Conservation (phyloP, 2,329 filamentous ascomycete species). For the Periconia sp. region DNA sequence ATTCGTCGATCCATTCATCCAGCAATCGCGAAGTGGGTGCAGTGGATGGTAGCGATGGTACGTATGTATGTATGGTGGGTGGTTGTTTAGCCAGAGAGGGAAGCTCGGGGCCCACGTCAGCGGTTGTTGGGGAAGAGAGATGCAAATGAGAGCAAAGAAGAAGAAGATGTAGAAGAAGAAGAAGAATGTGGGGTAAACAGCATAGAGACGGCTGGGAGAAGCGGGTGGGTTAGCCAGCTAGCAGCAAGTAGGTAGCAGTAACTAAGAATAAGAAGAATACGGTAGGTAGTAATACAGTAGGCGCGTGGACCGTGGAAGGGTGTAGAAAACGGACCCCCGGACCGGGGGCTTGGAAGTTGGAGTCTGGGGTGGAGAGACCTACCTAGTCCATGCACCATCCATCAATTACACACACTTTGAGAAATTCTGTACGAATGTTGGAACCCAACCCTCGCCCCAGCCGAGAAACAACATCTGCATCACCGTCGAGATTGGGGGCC, state of each 20-base stretch:
- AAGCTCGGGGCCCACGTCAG: not conserved
- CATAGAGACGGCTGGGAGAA: not conserved
- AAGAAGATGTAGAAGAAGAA: too few species aligned
- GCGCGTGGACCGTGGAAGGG: not conserved
- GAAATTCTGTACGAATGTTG: too few species aligned
- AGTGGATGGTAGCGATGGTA: too few species aligned
- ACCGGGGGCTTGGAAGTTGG: not conserved
- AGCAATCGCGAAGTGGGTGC: too few species aligned
- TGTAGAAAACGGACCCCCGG: not conserved
- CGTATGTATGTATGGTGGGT: conserved; percentile 3
- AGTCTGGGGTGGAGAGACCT: conserved; percentile 1
- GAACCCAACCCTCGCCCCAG: too few species aligned
- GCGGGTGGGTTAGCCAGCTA: too few species aligned
- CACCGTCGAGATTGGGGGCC: too few species aligned
- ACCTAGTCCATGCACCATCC: not conserved
- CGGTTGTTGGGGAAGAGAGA: conserved; percentile 7
- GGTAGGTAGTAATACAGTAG: not conserved
- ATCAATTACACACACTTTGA: too few species aligned
- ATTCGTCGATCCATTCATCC: not conserved
- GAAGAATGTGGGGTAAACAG: not conserved
- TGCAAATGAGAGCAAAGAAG: not conserved
- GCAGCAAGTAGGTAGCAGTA: not conserved
- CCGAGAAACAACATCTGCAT: too few species aligned
- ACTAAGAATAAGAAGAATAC: too few species aligned
- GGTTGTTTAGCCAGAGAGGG: not conserved